phyloP scores from a whole-genome alignment of 208 protist species.

The Acanthamoeba healyi region DNA sequence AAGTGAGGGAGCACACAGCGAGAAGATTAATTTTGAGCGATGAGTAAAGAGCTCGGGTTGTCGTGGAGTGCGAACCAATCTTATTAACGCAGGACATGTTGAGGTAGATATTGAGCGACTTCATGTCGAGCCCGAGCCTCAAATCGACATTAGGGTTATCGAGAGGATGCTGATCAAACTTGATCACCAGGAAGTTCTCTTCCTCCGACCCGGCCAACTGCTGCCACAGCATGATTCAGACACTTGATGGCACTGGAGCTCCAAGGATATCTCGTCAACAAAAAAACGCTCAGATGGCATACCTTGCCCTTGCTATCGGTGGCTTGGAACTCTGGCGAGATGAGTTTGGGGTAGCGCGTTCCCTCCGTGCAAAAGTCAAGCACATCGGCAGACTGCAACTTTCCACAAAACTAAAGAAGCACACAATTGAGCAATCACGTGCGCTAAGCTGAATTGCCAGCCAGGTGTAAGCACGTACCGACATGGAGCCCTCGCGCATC shows the following conservation, averaged over 20 bases:
- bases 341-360: constrained; percentile 41
- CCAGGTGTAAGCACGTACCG: background rate
- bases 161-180: constrained; percentile 34
- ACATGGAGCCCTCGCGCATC: constrained; percentile 53
- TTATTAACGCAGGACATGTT: constrained; percentile 67
- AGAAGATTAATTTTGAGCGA: background rate
- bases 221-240: too few relatives aligned
- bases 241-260: too few relatives aligned
- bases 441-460: background rate
- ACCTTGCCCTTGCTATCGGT: constrained; percentile 22
- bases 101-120: constrained; percentile 58
- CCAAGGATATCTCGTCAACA: too few relatives aligned
- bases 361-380: constrained; percentile 70
- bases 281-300: too few relatives aligned
- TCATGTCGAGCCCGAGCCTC: constrained; percentile 53
- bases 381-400: constrained; percentile 62
- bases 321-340: background rate
- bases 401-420: constrained; percentile 32
- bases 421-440: too few relatives aligned
- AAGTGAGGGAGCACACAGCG: background rate
- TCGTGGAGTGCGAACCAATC: background rate
- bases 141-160: constrained; percentile 51
- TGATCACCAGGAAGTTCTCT: constrained; percentile 33
- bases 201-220: background rate
- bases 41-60: background rate